phyloP scores from a whole-genome alignment of 441 rosid genomes.

The Isatis lusitanica region DNA sequence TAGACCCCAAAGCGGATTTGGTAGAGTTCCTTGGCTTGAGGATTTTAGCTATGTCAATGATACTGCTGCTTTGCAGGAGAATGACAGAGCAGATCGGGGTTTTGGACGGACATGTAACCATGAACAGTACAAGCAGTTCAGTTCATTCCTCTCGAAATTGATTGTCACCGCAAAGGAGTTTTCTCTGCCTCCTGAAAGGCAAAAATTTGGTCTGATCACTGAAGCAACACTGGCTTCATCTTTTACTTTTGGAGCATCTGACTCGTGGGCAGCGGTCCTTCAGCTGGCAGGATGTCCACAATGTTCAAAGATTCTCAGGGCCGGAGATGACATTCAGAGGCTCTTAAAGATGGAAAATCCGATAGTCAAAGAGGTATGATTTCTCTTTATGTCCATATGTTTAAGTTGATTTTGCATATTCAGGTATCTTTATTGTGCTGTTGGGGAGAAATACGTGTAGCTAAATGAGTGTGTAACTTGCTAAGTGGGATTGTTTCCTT shows the following conservation, averaged over 20 bases:
- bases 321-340: constrained; percentile 53
- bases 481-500: neutral
- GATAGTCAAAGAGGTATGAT: constrained; percentile 60
- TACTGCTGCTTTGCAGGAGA: constrained; percentile 41
- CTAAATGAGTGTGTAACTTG: constrained; percentile 13
- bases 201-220: constrained; percentile 77
- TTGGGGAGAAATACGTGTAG: neutral
- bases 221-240: constrained; percentile 58
- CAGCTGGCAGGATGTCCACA: constrained; percentile 72
- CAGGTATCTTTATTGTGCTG: neutral
- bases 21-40: constrained; percentile 66
- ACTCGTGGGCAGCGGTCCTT: constrained; percentile 66
- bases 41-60: constrained; percentile 53
- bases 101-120: constrained; percentile 54
- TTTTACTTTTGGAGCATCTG: constrained; percentile 51
- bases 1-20: constrained; percentile 48
- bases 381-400: constrained; percentile 4
- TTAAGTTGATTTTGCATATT: constrained; percentile 14
- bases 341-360: constrained; percentile 50
- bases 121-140: constrained; percentile 64
- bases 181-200: constrained; percentile 67
- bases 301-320: constrained; percentile 70
- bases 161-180: constrained; percentile 60
- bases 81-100: constrained; percentile 35
- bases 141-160: constrained; percentile 63